phyloP scores from a whole-genome alignment of 2,329 filamentous ascomycete species.

The Phyllosticta citribraziliensis region DNA sequence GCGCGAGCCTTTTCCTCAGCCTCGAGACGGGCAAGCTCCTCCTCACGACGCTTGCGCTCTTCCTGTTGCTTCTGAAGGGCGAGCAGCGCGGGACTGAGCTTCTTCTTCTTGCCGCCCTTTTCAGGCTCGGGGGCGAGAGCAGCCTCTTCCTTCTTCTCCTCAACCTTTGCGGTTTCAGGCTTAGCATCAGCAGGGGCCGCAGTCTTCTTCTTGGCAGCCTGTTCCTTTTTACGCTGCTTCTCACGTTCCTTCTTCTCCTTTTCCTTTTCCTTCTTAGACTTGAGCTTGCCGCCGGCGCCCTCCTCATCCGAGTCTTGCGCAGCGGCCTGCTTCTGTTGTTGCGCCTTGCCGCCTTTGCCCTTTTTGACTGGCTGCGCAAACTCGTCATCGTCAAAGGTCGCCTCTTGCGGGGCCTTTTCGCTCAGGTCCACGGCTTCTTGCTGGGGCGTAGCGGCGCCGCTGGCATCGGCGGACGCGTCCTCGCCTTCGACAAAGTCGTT shows the following conservation, averaged over 20 bases:
- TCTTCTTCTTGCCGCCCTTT: slow-evolving; percentile 67
- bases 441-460: slow-evolving; percentile 21
- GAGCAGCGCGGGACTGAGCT: slow-evolving; percentile 65
- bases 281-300: slow-evolving; percentile 45
- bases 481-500: slow-evolving; percentile 69
- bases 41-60: slow-evolving; percentile 54
- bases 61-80: slow-evolving; percentile 77
- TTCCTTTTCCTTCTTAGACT: slow-evolving; percentile 98
- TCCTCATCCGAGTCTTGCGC: slow-evolving; percentile 29
- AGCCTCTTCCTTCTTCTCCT: slow-evolving; percentile 27
- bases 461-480: slow-evolving; percentile 36
- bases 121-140: slow-evolving; percentile 24
- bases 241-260: slow-evolving; percentile 96
- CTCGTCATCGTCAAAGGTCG: slow-evolving; percentile 64
- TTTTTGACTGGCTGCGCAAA: slow-evolving; percentile 71
- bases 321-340: slow-evolving; percentile 19
- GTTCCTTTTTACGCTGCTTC: slow-evolving; percentile 97
- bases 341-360: slow-evolving; percentile 45
- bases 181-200: slow-evolving; percentile 42
- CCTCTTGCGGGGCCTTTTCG: slow-evolving; percentile 70
- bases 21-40: slow-evolving; percentile 49
- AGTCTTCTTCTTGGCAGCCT: slow-evolving; percentile 52
- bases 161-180: slow-evolving; percentile 34
- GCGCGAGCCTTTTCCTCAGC: slow-evolving; percentile 57
- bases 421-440: slow-evolving; percentile 33